Evolutionary conservation across 2,329 filamentous ascomycete genomes (phyloP), one percentile per base, ranked within the genome.

Genomic region (Falciphora oryzae): DNA sequence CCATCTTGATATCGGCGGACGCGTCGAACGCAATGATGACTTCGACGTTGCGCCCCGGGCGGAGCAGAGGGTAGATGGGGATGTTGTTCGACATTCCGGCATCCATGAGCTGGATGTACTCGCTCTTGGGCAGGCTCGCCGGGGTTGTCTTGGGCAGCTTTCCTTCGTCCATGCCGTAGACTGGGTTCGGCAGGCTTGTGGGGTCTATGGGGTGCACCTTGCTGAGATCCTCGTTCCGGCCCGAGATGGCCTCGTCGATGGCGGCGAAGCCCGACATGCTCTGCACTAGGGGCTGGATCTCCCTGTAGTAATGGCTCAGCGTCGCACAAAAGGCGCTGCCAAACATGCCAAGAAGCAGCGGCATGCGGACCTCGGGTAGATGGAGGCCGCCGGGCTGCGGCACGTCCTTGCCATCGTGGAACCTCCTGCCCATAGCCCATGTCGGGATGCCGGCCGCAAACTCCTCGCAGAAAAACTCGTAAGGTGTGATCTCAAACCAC

Each of bases 71-170:
- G 74, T 99, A 99, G 57, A 98, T 93, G 1, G 95, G 95, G 11
- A 99, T 81, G 72, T 99, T 99, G 74, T 99, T 98, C 68, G 91
- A 96, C 95, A 99, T 99, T 62, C 95, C 95, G 1, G 95, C 93
- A 75, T 99, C 95, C 93, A 97, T 98, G 22, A 94, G 83, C 68
- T 91, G 89, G 25, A 94, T 82, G 73, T 96, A 89, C 59, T 88
- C 82, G 18, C 82, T 83, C 25, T 85, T 80, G 70, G 91, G 88
- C 56, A 97, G 85, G 65, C 86, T 92, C 38, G 89, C 85, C 0
- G 95, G 93, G n/a, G 89, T 90, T 0, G 91, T 91, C 0, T 85
- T 77, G 0, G 92, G 90, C 8, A 99, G 81, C 66, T 85, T 82
- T 16, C 85, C 35, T n/a, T 38, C 88, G 70, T 90, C 83, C 88